Conservation (phyloP, 176 grass and related monocot genomes). For the Ensete glaucum region DNA sequence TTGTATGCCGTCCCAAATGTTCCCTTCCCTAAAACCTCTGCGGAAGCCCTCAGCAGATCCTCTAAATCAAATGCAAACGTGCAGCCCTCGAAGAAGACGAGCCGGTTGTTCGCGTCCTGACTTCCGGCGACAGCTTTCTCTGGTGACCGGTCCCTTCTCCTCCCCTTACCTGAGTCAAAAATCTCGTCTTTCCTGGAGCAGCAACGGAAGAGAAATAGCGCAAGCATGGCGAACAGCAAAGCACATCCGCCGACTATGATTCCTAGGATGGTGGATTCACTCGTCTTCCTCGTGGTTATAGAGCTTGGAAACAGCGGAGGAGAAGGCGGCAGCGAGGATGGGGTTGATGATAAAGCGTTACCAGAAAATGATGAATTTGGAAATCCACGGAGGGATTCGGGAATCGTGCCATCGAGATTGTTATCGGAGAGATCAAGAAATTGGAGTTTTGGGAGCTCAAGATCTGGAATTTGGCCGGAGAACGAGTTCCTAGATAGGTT, state of each 20-base stretch:
- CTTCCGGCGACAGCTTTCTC: conserved; percentile 60
- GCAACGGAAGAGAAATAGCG: conserved; percentile 32
- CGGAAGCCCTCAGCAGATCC: conserved; percentile 83
- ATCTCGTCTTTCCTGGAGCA: conserved; percentile 30
- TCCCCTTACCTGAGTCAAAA: neutral
- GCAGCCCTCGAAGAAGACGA: conserved; percentile 78
- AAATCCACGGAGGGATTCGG: conserved; percentile 40
- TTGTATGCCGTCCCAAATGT: conserved; percentile 78
- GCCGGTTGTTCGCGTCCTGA: conserved; percentile 56
- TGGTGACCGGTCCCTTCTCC: conserved; percentile 25
- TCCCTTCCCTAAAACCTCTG: conserved; percentile 86
- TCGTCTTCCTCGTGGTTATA: conserved; percentile 8
- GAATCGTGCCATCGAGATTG: conserved; percentile 46
- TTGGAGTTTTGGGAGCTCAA: conserved; percentile 43
- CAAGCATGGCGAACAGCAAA: conserved; percentile 20
- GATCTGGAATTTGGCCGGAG: conserved; percentile 52
- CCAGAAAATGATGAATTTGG: conserved; percentile 39
- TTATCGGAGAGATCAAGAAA: conserved; percentile 79
- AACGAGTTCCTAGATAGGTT: conserved; percentile 92
- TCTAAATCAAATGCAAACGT: conserved; percentile 73
- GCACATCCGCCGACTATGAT: conserved; percentile 55
- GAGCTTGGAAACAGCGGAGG: neutral
- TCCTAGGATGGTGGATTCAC: conserved; percentile 52
- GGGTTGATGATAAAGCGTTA: conserved; percentile 30
- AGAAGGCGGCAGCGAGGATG: neutral